Conservation (phyloP, 2,329 filamentous ascomycete genomes). For the Fusarium robinianum region DNA sequence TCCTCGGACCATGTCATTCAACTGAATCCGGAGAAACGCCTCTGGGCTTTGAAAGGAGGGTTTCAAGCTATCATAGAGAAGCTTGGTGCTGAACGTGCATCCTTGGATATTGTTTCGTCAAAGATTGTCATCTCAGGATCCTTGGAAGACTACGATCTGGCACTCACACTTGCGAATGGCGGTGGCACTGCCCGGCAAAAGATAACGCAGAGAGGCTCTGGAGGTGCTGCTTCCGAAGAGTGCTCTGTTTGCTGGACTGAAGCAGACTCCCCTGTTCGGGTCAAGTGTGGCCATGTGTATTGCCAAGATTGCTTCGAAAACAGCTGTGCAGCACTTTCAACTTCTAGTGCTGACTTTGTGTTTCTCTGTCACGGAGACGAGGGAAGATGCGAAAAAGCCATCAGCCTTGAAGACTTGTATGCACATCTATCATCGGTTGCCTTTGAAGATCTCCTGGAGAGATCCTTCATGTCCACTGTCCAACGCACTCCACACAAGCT, state of each 20-base stretch:
- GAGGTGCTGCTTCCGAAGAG: too few species aligned
- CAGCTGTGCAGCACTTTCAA: constrained; percentile 1
- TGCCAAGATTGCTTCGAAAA: background rate
- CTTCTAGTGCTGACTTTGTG: background rate
- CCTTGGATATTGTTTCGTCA: too few species aligned
- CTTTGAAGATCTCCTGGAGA: background rate
- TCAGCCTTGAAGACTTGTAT: background rate
- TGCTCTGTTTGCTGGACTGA: constrained; percentile 3
- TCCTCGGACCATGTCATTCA: too few species aligned
- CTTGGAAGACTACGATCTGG: too few species aligned
- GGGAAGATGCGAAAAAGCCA: background rate
- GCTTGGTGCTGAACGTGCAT: too few species aligned
- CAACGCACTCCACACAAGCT: constrained; percentile 3
- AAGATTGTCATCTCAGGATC: too few species aligned
- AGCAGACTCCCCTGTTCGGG: constrained; percentile 1
- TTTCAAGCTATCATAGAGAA: too few species aligned
- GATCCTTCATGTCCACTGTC: constrained; percentile 3
- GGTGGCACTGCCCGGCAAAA: too few species aligned
- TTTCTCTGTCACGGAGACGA: background rate
- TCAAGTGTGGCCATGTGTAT: constrained; percentile 3
- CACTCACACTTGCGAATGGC: too few species aligned
- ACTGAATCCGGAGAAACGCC: too few species aligned
- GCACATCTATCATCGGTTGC: background rate
- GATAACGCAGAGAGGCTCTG: too few species aligned
- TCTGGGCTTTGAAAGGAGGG: too few species aligned